phyloP scores from a whole-genome alignment of 495 filamentous ascomycete species.

The Hypoxylon perforatum region DNA sequence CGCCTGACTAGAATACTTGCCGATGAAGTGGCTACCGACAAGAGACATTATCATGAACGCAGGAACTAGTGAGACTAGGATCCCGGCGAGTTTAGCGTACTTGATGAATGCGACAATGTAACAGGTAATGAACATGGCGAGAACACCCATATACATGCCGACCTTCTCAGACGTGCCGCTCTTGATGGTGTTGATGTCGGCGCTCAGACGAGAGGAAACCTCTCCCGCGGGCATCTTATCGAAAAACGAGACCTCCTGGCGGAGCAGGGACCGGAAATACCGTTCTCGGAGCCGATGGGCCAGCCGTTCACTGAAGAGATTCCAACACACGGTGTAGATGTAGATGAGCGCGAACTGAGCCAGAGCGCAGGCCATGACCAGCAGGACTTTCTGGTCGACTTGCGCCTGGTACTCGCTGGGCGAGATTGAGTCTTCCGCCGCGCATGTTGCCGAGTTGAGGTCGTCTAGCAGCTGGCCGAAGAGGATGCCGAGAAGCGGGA shows the following conservation, averaged over 20 bases:
- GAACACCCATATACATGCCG: conserved; percentile 66
- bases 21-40: conserved; percentile 68
- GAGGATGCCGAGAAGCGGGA: conserved; percentile 73
- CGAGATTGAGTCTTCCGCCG: conserved; percentile 29
- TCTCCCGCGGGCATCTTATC: conserved; percentile 67
- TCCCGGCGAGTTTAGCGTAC: conserved; percentile 60
- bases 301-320: conserved; percentile 68
- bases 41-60: conserved; percentile 74
- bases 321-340: conserved; percentile 66
- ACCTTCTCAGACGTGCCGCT: conserved; percentile 76
- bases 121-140: conserved; percentile 71
- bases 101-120: conserved; percentile 75
- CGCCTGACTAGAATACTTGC: conserved; percentile 66
- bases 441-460: conserved; percentile 70
- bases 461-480: conserved; percentile 76
- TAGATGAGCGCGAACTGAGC: conserved; percentile 72
- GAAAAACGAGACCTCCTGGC: conserved; percentile 71
- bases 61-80: conserved; percentile 69
- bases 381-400: conserved; percentile 68
- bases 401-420: conserved; percentile 48
- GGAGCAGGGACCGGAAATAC: conserved; percentile 67
- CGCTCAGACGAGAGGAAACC: conserved; percentile 69
- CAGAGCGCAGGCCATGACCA: conserved; percentile 71
- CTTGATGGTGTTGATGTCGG: conserved; percentile 70
- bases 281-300: conserved; percentile 69